phyloP scores from a whole-genome alignment of 768 basidiomycete genomes.

The Russula emetica region DNA sequence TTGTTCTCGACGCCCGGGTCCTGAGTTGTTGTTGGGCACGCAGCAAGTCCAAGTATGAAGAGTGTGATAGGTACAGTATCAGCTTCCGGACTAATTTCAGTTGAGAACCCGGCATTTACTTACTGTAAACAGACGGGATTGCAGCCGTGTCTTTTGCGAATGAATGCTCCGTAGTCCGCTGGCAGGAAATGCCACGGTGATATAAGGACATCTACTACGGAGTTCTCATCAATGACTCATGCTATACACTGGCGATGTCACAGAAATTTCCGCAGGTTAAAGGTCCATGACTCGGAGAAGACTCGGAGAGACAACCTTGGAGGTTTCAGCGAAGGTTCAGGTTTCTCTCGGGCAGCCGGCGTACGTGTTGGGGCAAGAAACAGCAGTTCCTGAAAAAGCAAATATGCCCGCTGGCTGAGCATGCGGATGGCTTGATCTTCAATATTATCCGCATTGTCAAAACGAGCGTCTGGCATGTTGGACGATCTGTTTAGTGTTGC shows the following conservation, averaged over 20 bases:
- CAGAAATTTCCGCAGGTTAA: background rate
- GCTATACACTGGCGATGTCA: background rate
- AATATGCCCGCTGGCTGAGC: background rate
- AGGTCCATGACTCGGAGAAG: too few relatives aligned
- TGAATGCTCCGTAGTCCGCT: too few relatives aligned
- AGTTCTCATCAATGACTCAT: conserved; percentile 11
- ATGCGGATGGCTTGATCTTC: background rate
- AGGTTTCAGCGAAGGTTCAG: background rate
- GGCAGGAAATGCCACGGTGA: background rate
- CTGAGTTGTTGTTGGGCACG: background rate
- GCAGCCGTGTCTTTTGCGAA: too few relatives aligned
- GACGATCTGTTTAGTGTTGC: background rate
- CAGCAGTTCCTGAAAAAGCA: background rate
- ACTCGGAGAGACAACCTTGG: background rate
- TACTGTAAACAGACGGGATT: too few relatives aligned
- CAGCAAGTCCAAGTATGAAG: background rate
- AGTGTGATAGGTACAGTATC: background rate
- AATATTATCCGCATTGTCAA: background rate
- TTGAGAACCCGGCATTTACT: background rate
- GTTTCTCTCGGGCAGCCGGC: background rate
- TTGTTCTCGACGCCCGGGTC: background rate
- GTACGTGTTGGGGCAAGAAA: too few relatives aligned
- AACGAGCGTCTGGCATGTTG: background rate
- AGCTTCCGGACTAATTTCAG: background rate
- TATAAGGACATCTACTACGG: background rate